Evolutionary conservation across 257 asterid genomes (phyloP).

Genomic region (Verbascum thapsus): DNA sequence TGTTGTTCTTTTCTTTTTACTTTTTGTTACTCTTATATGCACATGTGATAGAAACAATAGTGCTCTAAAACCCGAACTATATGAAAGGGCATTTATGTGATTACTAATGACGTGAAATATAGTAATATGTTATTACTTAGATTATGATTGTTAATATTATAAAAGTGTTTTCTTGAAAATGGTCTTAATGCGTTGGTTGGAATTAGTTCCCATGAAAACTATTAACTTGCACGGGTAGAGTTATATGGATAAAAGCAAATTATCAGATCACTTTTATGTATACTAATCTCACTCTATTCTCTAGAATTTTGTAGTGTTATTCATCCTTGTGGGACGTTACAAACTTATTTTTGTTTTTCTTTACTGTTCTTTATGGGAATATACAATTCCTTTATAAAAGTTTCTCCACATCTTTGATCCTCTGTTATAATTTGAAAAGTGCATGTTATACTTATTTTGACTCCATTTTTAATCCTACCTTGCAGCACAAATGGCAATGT

Average conservation of each 20-base stretch:
- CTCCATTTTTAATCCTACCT: slow-evolving; percentile 7
- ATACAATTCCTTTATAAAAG: not conserved
- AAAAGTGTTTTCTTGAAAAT: not conserved
- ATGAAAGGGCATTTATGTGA: slow-evolving; percentile 4
- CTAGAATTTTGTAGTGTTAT: not conserved
- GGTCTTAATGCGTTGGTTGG: not conserved
- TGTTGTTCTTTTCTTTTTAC: too few species aligned
- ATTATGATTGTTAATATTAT: slow-evolving; percentile 11
- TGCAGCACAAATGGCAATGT: slow-evolving; percentile 52
- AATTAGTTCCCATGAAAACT: not conserved
- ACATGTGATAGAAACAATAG: not conserved
- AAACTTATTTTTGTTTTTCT: not conserved
- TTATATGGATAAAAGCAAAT: not conserved
- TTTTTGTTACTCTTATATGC: not conserved
- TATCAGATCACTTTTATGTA: not conserved
- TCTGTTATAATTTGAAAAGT: slow-evolving; percentile 3
- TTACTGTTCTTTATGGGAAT: not conserved
- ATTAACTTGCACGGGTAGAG: not conserved
- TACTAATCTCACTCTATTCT: not conserved
- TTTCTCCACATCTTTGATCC: not conserved
- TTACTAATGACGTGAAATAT: not conserved
- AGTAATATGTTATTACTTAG: not conserved
- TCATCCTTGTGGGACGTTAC: not conserved
- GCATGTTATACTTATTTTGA: slow-evolving; percentile 19
- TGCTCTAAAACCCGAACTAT: not conserved